A percentile compares a stretch with the other conserved stretches of the same genome.
Conservation (phyloP, 163 green algal species). For the Chlorella variabilis region DNA sequence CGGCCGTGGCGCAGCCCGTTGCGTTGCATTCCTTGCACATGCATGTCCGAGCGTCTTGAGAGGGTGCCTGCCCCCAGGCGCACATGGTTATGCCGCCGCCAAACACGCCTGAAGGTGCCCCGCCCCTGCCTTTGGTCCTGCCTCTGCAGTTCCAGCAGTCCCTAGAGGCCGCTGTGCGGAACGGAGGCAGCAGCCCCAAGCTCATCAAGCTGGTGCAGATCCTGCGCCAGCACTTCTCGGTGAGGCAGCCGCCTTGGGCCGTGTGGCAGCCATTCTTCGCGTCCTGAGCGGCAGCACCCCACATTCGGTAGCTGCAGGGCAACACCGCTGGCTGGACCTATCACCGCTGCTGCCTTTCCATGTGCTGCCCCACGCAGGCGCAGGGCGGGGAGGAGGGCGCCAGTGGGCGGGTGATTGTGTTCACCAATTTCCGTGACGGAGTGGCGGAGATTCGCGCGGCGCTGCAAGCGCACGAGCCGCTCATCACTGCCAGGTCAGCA, state of each 20-base stretch:
- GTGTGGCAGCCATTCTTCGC: too few species aligned
- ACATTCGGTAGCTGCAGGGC: too few species aligned
- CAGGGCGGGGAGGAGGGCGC: not conserved
- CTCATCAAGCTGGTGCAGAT: conserved; percentile 66
- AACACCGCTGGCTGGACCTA: too few species aligned
- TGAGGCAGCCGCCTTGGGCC: not conserved
- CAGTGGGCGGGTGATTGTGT: conserved; percentile 85
- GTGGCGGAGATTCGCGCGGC: conserved; percentile 76
- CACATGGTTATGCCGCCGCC: too few species aligned
- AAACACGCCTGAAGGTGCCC: too few species aligned
- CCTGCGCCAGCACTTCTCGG: conserved; percentile 67
- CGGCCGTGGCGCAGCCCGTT: not conserved
- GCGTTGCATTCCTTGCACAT: not conserved
- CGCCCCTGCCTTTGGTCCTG: too few species aligned
- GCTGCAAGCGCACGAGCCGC: conserved; percentile 60
- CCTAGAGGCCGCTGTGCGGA: conserved; percentile 15
- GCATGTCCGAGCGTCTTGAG: too few species aligned
- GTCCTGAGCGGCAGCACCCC: too few species aligned
- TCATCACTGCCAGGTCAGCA: conserved; percentile 51
- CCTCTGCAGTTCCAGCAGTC: conserved; percentile 35
- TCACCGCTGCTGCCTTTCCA: not conserved
- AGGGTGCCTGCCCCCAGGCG: too few species aligned
- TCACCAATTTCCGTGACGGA: conserved; percentile 80
- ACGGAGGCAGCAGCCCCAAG: conserved; percentile 62
- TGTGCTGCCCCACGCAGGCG: not conserved